phyloP scores from a whole-genome alignment of 257 asterid species.

The Scutellaria galericulata region DNA sequence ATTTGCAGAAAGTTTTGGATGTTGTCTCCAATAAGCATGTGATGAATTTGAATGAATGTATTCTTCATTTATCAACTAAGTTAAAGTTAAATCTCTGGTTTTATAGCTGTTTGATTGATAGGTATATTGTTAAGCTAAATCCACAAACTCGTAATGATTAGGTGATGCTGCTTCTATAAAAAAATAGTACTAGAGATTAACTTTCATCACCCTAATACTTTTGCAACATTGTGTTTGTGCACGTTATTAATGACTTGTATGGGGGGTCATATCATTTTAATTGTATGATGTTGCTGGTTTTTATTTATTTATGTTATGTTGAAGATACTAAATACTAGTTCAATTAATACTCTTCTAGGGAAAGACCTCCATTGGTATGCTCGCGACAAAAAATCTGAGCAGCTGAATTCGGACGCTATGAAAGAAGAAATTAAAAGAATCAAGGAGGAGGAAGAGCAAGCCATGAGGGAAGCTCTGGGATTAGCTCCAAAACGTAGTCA shows the following conservation, averaged over 20 bases:
- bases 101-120: neutral
- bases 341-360: conserved; percentile 51
- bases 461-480: conserved; percentile 98
- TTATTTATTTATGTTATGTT: neutral
- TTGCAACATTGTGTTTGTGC: neutral
- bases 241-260: neutral
- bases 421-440: conserved; percentile 86
- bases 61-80: neutral
- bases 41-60: neutral
- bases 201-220: neutral
- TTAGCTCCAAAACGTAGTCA: conserved; percentile 89
- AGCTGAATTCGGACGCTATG: conserved; percentile 55
- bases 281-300: neutral
- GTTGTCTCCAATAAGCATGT: neutral
- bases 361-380: conserved; percentile 93
- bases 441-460: conserved; percentile 98
- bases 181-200: neutral
- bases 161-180: neutral
- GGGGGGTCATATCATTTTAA: neutral
- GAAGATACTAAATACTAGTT: neutral
- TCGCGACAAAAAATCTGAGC: conserved; percentile 70
- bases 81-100: neutral
- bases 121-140: neutral
- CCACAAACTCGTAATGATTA: neutral
- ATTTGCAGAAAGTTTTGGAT: neutral